phyloP scores from a whole-genome alignment of 2,329 filamentous ascomycete genomes.

The Plenodomus tracheiphilus region DNA sequence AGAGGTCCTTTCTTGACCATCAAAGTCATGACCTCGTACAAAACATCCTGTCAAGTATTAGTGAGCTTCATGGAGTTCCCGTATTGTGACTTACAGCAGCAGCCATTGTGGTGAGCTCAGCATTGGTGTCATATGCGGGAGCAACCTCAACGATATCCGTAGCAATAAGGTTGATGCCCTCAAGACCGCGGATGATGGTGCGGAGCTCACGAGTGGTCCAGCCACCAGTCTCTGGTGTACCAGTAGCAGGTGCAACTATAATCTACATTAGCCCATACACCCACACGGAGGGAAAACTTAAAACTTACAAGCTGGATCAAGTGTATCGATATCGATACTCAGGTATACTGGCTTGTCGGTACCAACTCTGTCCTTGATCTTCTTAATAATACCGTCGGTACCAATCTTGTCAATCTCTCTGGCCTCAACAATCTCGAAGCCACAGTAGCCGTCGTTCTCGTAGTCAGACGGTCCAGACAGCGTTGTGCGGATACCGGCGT shows the following conservation, averaged over 20 bases:
- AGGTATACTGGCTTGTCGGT: conserved; percentile 77
- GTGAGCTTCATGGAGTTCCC: neutral
- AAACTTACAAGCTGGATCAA: conserved; percentile 75
- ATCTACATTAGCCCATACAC: conserved; percentile 3
- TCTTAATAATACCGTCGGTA: conserved; percentile 74
- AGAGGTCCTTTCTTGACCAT: conserved; percentile 80
- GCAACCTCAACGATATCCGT: conserved; percentile 76
- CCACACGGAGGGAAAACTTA: neutral
- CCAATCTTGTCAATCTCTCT: conserved; percentile 71
- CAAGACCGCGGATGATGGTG: conserved; percentile 70
- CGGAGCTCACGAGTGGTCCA: conserved; percentile 75
- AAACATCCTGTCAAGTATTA: conserved; percentile 51
- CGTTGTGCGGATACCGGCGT: conserved; percentile 84
- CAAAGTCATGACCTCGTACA: conserved; percentile 79
- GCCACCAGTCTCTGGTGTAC: conserved; percentile 75
- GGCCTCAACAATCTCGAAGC: conserved; percentile 80
- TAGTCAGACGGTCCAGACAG: conserved; percentile 78
- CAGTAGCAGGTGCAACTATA: conserved; percentile 69
- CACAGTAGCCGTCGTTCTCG: conserved; percentile 82
- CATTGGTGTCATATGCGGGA: conserved; percentile 73
- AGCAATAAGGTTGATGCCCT: conserved; percentile 67
- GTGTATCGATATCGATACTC: conserved; percentile 83
- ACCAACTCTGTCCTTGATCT: conserved; percentile 75
- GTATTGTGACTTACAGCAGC: conserved; percentile 55
- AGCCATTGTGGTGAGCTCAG: conserved; percentile 74